A percentile compares a stretch with the other conserved stretches of the same genome.
Conservation (phyloP, 2,329 filamentous ascomycete genomes). For the Ophiobolus disseminans region DNA sequence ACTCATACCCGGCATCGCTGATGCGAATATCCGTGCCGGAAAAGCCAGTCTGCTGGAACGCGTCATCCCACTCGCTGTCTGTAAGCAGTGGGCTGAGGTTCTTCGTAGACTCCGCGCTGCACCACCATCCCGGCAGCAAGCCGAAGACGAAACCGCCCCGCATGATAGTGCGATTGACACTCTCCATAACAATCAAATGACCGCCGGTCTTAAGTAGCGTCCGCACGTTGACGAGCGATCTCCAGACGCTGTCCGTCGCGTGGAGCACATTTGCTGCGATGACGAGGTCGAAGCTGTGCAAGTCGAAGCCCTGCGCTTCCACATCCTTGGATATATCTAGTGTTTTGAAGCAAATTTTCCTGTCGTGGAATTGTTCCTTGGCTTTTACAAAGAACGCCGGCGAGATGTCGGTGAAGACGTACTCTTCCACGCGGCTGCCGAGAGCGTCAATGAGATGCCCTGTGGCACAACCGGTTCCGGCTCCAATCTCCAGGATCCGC, state of each 20-base stretch:
- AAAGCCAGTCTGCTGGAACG: constrained; percentile 33
- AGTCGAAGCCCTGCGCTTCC: constrained; percentile 17
- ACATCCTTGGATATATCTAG: constrained; percentile 17
- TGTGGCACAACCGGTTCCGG: constrained; percentile 4
- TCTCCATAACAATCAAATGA: too few relatives aligned
- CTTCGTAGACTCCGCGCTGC: constrained; percentile 5
- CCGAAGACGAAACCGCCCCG: too few relatives aligned
- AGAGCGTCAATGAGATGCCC: neutral
- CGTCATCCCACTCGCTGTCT: constrained; percentile 5
- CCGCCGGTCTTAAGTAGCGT: too few relatives aligned
- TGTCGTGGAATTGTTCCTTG: constrained; percentile 2
- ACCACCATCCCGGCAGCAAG: neutral
- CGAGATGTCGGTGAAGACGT: constrained; percentile 24
- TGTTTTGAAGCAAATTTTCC: constrained; percentile 2
- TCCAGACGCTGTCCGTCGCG: neutral
- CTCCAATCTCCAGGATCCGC: constrained; percentile 9
- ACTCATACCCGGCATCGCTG: neutral
- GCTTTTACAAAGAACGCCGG: constrained; percentile 10
- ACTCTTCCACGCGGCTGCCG: constrained; percentile 1
- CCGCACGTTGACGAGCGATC: constrained; percentile 5
- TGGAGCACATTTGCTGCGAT: constrained; percentile 14
- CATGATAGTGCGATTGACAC: too few relatives aligned
- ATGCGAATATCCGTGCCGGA: constrained; percentile 12
- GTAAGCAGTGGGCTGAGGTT: constrained; percentile 5
- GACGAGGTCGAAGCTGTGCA: constrained; percentile 20